Evolutionary conservation across 257 asterid species (phyloP), one percentile per base, ranked within the genome.

Genomic region (Avicennia marina): DNA sequence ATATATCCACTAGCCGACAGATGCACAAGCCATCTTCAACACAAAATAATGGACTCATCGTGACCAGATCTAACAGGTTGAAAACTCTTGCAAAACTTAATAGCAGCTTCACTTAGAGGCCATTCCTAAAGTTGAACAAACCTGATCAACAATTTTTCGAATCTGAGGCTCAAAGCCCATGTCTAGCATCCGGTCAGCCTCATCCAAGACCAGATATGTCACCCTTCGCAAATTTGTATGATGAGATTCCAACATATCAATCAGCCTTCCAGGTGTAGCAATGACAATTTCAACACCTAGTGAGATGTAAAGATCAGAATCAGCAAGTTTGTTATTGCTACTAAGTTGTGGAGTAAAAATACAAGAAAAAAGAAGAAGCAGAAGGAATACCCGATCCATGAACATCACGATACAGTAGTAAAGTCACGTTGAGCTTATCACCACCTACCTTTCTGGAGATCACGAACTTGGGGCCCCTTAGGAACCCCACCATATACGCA

Each of bases 391-490:
- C 96, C 98, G 98, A 89, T 87, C 87, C 82, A 84, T 79, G 93
- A 81, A 78, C 93, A 86, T 85, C 98, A 87, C 82, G 95, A 79
- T 70, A 90, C 85, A 91, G 96, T 83, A 88, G 94, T 81, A 91
- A 87, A 88, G 89, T 88, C 95, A 82, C 91, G 79, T 83, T 88
- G 94, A 88, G 96, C 98, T 74, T 79, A 85, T 79, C 89, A 45
- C 95, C 98, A 91, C 98, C 98, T 91, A 91, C 98, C 98, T 91
- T 91, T 91, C 98, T 91, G 98, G 71, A 91, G 98, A 88, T 91
- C 98, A 85, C 98, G 96, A 73, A 91, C 95, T 70, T 91, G 98
- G 52, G 98, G 98, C 45, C 98, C 98, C 90, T 91, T 91, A 39
- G 98, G 98, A 58, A 91, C 98, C 94, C 98, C 98, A 60, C 98